These are phyloP conservation scores for Dendrocalamus latiflorus DNA, from an alignment of 202 grass and related monocot genomes.

Conservation along the genomic window DNA sequence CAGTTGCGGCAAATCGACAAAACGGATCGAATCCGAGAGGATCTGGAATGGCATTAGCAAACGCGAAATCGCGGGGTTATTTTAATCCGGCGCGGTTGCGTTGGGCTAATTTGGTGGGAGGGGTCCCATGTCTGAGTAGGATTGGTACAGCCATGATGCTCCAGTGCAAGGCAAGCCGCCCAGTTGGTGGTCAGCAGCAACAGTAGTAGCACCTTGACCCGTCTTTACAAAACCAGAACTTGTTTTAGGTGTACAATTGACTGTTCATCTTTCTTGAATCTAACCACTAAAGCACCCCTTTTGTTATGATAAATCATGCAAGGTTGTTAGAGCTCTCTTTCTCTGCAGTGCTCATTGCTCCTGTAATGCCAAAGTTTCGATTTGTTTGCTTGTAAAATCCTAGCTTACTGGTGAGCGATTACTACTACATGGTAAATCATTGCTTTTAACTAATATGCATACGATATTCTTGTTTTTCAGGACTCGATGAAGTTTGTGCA, in stretches of 20 bases:
- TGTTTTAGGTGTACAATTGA: slow-evolving; percentile 36
- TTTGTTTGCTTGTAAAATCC: neutral
- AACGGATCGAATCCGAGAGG: slow-evolving; percentile 31
- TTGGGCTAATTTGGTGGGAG: slow-evolving; percentile 11
- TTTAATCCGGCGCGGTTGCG: neutral
- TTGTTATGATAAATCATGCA: slow-evolving; percentile 34
- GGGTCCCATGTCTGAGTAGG: slow-evolving; percentile 26
- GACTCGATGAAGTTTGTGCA: slow-evolving; percentile 76
- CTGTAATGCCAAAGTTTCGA: neutral
- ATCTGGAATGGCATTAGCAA: slow-evolving; percentile 3
- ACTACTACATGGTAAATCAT: neutral
- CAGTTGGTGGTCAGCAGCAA: slow-evolving; percentile 30
- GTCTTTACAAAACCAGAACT: neutral
- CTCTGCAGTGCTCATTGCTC: neutral
- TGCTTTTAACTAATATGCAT: slow-evolving; percentile 1
- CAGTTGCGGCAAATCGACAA: slow-evolving; percentile 28
- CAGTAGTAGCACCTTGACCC: neutral
- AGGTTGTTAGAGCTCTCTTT: neutral
- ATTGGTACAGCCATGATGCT: slow-evolving; percentile 19
- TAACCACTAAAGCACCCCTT: slow-evolving; percentile 38
- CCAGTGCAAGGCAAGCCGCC: slow-evolving; percentile 6
- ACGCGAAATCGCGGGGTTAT: neutral
- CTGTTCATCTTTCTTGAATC: slow-evolving; percentile 19
- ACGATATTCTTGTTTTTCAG: slow-evolving; percentile 22
- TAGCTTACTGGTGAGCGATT: neutral